A percentile compares a stretch with the other conserved stretches of the same genome.
Conservation (phyloP, 2,329 filamentous ascomycete species). For the Colletotrichum tabaci region DNA sequence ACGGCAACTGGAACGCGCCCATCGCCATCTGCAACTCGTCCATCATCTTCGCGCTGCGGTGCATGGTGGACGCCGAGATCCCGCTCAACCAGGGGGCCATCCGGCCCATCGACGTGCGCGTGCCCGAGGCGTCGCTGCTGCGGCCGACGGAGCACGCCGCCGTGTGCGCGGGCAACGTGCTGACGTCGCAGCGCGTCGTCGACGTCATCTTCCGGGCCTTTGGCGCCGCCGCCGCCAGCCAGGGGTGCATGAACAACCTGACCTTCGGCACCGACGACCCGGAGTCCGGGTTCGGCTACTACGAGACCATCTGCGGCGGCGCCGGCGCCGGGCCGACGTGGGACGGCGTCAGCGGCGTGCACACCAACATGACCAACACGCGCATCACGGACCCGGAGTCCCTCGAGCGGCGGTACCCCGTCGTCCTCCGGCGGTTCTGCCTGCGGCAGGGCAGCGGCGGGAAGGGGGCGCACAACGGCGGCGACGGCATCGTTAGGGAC, state of each 20-base stretch:
- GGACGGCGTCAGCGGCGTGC: conserved; percentile 81
- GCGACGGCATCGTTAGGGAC: conserved; percentile 78
- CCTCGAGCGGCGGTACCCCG: conserved; percentile 83
- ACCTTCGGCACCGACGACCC: conserved; percentile 79
- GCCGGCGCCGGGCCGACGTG: conserved; percentile 80
- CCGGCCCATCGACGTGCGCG: conserved; percentile 80
- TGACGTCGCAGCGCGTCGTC: conserved; percentile 54
- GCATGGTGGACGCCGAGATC: conserved; percentile 52
- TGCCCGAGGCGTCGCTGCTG: conserved; percentile 71
- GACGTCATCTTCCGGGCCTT: conserved; percentile 85
- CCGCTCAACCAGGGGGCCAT: conserved; percentile 69
- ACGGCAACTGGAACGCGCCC: conserved; percentile 50
- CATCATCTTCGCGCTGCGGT: conserved; percentile 53
- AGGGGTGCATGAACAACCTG: conserved; percentile 86
- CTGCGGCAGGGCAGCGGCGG: conserved; percentile 76
- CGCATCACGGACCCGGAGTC: conserved; percentile 86
- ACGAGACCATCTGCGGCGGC: conserved; percentile 87
- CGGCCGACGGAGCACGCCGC: conserved; percentile 52
- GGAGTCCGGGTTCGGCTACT: conserved; percentile 81
- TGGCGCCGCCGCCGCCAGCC: conserved; percentile 79
- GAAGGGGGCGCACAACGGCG: conserved; percentile 72
- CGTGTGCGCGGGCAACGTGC: conserved; percentile 52
- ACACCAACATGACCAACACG: conserved; percentile 90
- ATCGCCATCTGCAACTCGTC: conserved; percentile 52
- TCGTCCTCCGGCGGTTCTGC: conserved; percentile 79